Evolutionary conservation across 805 yeast genomes (phyloP).

Genomic region (Kodamaea lidongshanica): DNA sequence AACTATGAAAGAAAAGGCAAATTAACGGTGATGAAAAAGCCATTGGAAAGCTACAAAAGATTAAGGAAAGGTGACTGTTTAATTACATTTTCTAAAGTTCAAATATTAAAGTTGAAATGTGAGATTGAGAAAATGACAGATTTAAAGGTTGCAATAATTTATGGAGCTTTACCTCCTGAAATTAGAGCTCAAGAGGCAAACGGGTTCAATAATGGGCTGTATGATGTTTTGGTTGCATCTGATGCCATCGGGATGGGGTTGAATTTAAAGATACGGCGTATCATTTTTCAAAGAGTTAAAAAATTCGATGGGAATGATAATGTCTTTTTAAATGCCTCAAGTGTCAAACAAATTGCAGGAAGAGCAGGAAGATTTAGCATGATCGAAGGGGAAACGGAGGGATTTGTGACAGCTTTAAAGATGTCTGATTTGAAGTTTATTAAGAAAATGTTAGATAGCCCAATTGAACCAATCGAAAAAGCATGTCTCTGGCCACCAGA

Average conservation of each 20-base stretch:
- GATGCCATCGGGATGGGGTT: constrained; percentile 99
- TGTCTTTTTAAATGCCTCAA: constrained; percentile 50
- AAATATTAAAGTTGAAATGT: constrained; percentile 63
- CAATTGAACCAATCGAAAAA: constrained; percentile 44
- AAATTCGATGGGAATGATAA: constrained; percentile 66
- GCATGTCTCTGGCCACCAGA: constrained; percentile 83
- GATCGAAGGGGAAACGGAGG: constrained; percentile 32
- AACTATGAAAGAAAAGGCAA: constrained; percentile 71
- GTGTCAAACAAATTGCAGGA: constrained; percentile 89
- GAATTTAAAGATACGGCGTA: constrained; percentile 74
- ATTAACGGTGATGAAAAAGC: constrained; percentile 45
- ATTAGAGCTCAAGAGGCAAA: constrained; percentile 80
- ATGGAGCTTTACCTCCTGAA: constrained; percentile 95
- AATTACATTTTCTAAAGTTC: constrained; percentile 74
- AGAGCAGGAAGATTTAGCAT: constrained; percentile 78
- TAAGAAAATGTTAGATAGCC: constrained; percentile 41
- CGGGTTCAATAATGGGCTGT: constrained; percentile 70
- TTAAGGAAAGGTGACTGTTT: constrained; percentile 78
- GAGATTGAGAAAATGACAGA: constrained; percentile 59
- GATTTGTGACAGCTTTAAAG: constrained; percentile 50
- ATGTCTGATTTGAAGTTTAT: constrained; percentile 41
- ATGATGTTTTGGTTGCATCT: constrained; percentile 84
- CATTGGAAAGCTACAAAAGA: constrained; percentile 29
- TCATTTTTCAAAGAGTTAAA: constrained; percentile 60
- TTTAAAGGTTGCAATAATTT: constrained; percentile 76